Evolutionary conservation across 768 basidiomycete species (phyloP).

Genomic region (Agaricus sinodeliciosus): DNA sequence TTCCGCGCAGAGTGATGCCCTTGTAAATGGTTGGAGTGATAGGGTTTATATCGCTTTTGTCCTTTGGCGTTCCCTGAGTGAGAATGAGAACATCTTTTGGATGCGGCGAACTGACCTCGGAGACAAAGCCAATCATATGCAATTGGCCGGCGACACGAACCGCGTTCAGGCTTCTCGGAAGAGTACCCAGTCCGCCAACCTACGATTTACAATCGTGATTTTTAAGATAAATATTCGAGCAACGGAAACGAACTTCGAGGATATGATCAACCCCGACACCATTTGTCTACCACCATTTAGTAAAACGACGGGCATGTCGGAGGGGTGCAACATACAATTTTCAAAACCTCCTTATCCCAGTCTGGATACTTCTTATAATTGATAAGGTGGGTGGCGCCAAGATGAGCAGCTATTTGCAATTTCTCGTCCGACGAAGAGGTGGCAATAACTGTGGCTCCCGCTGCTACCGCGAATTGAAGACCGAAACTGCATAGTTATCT

Average conservation of each 20-base stretch:
- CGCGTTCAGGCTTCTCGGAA: slow-evolving; percentile 35
- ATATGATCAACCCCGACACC: slow-evolving; percentile 32
- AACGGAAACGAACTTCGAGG: slow-evolving; percentile 25
- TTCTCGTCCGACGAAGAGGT: slow-evolving; percentile 67
- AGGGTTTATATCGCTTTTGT: slow-evolving; percentile 19
- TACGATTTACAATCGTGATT: slow-evolving; percentile 19
- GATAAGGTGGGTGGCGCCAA: slow-evolving; percentile 50
- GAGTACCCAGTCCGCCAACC: slow-evolving; percentile 50
- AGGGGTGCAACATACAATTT: slow-evolving; percentile 28
- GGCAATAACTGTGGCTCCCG: slow-evolving; percentile 57
- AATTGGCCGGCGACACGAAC: slow-evolving; percentile 36
- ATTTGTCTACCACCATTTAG: slow-evolving; percentile 23
- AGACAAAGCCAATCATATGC: slow-evolving; percentile 47
- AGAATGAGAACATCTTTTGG: background rate
- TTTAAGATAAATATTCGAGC: background rate
- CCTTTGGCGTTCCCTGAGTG: background rate
- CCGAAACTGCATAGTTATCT: slow-evolving; percentile 33
- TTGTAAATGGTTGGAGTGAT: slow-evolving; percentile 28
- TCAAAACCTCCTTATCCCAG: slow-evolving; percentile 49
- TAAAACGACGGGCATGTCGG: background rate
- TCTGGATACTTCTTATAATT: slow-evolving; percentile 54
- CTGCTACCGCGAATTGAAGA: slow-evolving; percentile 53
- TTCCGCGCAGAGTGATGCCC: slow-evolving; percentile 39
- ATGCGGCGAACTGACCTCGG: slow-evolving; percentile 23
- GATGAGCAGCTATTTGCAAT: slow-evolving; percentile 40